Conservation (phyloP, 2,329 filamentous ascomycete species). For the Fusarium domesticum region DNA sequence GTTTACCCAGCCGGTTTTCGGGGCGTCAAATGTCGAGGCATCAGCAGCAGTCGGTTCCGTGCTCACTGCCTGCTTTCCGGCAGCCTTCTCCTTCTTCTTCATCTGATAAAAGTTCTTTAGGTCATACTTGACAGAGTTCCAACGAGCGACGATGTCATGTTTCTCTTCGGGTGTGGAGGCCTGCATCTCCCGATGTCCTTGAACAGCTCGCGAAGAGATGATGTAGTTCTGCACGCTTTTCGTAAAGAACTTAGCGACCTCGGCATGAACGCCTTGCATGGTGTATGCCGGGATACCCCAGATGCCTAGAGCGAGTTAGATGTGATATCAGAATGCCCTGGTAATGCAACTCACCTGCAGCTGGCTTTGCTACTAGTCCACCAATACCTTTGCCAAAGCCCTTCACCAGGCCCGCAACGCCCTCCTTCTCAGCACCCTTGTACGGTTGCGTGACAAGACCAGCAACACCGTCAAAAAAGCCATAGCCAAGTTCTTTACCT, state of each 20-base stretch:
- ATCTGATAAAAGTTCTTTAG: constrained; percentile 57
- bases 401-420: constrained; percentile 63
- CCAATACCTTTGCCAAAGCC: constrained; percentile 81
- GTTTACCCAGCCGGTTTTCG: constrained; percentile 47
- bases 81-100: constrained; percentile 45
- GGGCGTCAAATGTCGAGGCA: constrained; percentile 27
- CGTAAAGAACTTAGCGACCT: constrained; percentile 68
- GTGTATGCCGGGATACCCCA: constrained; percentile 76
- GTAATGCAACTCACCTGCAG: constrained; percentile 56
- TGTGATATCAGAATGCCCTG: not conserved
- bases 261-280: constrained; percentile 77
- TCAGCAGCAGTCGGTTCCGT: constrained; percentile 11
- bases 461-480: constrained; percentile 77
- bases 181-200: constrained; percentile 67
- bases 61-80: constrained; percentile 32
- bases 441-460: constrained; percentile 77
- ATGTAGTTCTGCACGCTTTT: constrained; percentile 76
- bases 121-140: constrained; percentile 60
- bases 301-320: constrained; percentile 42
- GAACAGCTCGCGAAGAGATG: constrained; percentile 69
- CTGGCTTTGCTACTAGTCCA: constrained; percentile 77
- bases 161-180: constrained; percentile 56
- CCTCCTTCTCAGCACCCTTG: constrained; percentile 52
- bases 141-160: constrained; percentile 61
- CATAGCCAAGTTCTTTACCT: constrained; percentile 72